Percentiles rank a stretch among this genome's conserved stretches.
Evolutionary conservation across 306 rosid genomes (phyloP).

Genomic region (Cucurbita argyrosperma): DNA sequence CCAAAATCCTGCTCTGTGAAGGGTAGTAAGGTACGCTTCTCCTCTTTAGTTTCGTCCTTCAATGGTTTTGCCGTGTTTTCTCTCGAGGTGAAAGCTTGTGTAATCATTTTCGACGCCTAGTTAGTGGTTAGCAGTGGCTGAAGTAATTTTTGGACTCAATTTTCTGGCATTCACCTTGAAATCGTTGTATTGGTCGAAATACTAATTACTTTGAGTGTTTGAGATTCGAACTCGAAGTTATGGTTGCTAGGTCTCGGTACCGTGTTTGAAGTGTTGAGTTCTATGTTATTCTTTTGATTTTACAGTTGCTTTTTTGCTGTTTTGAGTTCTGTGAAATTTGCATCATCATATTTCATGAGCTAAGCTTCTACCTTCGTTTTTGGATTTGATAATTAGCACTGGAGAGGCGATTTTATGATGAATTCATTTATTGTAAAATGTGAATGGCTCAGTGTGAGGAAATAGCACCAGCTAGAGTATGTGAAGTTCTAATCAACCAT

Average conservation of each 20-base stretch:
- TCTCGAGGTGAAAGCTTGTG: background rate
- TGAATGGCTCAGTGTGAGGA: background rate
- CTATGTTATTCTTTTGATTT: background rate
- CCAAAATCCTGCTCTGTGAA: slow-evolving; percentile 20
- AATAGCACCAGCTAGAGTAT: background rate
- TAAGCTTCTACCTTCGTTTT: background rate
- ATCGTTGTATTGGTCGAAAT: background rate
- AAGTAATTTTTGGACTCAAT: background rate
- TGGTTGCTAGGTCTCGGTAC: background rate
- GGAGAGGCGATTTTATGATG: background rate
- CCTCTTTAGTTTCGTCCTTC: background rate
- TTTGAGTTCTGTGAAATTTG: background rate
- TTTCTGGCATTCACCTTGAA: background rate
- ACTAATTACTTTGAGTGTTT: background rate
- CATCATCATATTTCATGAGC: background rate
- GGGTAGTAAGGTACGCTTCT: background rate
- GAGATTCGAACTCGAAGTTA: background rate
- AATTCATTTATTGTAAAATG: background rate
- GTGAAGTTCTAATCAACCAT: background rate
- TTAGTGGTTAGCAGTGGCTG: background rate
- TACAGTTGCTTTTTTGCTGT: background rate
- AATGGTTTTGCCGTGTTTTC: background rate
- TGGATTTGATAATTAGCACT: background rate
- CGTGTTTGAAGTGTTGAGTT: background rate
- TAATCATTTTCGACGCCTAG: background rate